Evolutionary conservation across 2,329 filamentous ascomycete species (phyloP), one percentile per base, ranked within the genome.

Genomic region (Conoideocrella luteorostrata): DNA sequence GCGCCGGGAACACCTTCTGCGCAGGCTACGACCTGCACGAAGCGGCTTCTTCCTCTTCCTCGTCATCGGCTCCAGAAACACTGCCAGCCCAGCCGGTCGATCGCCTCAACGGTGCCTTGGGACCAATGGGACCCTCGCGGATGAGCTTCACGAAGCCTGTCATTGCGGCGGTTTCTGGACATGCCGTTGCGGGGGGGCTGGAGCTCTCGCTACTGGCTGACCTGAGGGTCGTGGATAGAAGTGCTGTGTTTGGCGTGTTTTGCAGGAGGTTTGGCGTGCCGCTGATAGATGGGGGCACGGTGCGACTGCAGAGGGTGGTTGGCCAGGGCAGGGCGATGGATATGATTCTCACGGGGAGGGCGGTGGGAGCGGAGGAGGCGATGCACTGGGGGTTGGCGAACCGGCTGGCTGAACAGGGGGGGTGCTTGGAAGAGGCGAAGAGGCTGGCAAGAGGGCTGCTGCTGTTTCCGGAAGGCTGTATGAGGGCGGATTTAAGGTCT

Each of bases 211-310:
- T 79, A 0, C 53, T 79, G 1, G 75, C 64, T 0, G 76, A 80
- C 50, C 60, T 79, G 75, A 2, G 63, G 79, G n/a, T n/a, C 1
- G 71, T 66, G 0, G 74, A 78, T 45, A 69, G 75, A 43, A 68
- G 72, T 33, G 70, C 72, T 4, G 54, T 75, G 1, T 75, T 79
- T 41, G 75, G 75, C 2, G 68, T 80, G 3, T 79, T 78, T 50
- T 77, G n/a, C n/a, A n/a, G n/a, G n/a, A n/a, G n/a, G n/a, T n/a
- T n/a, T n/a, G n/a, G n/a, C n/a, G n/a, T n/a, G n/a, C n/a, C n/a
- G n/a, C n/a, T n/a, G n/a, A n/a, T n/a, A n/a, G n/a, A n/a, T n/a
- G n/a, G n/a, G n/a, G n/a, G n/a, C n/a, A n/a, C n/a, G n/a, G n/a
- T n/a, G n/a, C n/a, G n/a, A n/a, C n/a, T n/a, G n/a, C n/a, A n/a